A percentile compares a stretch with the other conserved stretches of the same genome.
Conservation (phyloP, 2,329 filamentous ascomycete species). For the Paecilomyces dactylethromorphus region DNA sequence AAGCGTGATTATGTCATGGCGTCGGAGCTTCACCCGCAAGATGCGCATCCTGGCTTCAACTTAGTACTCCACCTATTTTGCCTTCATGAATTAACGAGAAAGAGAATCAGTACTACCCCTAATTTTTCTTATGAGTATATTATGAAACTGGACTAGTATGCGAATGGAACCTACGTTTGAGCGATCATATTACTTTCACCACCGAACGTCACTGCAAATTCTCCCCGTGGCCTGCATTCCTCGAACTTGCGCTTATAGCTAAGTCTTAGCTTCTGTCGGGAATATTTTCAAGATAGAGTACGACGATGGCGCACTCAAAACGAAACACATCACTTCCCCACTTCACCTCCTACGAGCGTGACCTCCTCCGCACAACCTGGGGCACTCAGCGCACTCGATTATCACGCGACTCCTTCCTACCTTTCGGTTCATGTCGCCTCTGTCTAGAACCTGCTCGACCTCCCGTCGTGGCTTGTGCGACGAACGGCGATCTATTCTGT, state of each 20-base stretch:
- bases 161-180: neutral
- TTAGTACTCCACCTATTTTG: neutral
- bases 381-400: conserved; percentile 75
- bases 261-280: neutral
- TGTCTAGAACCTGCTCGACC: conserved; percentile 76
- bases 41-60: neutral
- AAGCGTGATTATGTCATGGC: neutral
- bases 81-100: neutral
- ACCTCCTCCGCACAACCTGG: conserved; percentile 75
- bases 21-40: neutral
- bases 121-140: neutral
- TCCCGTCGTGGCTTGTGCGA: conserved; percentile 76
- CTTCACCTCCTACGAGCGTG: conserved; percentile 88
- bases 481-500: conserved; percentile 84
- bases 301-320: conserved; percentile 51
- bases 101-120: neutral
- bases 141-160: neutral
- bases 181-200: neutral
- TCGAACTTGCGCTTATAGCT: neutral
- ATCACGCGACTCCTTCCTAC: conserved; percentile 82
- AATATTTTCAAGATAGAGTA: neutral
- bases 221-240: neutral
- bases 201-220: neutral
- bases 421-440: conserved; percentile 81
- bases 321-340: conserved; percentile 87